Base-by-base conservation (phyloP, 2,329 filamentous ascomycete genomes). In the Microcyclospora tardicrescens region DNA sequence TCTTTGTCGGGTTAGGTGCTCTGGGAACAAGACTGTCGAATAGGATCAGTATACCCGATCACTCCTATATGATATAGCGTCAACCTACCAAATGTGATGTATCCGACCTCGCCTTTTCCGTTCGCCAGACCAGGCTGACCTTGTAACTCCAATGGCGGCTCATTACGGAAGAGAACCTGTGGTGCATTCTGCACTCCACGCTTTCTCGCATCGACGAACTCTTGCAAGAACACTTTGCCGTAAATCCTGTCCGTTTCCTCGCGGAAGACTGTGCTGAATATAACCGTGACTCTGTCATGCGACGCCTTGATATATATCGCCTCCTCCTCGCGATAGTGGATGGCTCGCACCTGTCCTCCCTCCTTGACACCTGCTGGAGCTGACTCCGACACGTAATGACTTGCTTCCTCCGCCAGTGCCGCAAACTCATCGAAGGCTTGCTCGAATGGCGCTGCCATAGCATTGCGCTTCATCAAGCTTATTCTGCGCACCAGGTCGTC, bases 271-370 rank as follows among this genome's bases (percentile, higher is more conserved):
- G 91, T 98, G 65, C 86, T 94, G 72, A 98, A 98, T 57, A 98
- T 98, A 55, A 98, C 87, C 1, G 93, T 98, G 37, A 99, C 91
- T 55, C 91, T 79, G 61, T 99, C 91, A 66, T 93, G 83, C 61
- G 84, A 93, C 45, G 91, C 89, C 68, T 98, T 96, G 68, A 98
- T 81, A 63, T 93, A 98, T 58, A 99, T 96, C 37, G 91, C 87
- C 63, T 99, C 91, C 68, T 96, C 87, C 57, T 99, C 93, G 40
- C 91, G 83, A 67, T 99, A 98, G 63, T 96, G 89, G 53, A 99
- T 93, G 2, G 89, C 79, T 74, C 93, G 94, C 43, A 96, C 81
- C 51, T 91, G 78, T 41, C 89, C 87, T 36, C 91, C 89, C 64
- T 96, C 91, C 49, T 71, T 70, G 24, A 95, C 71, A 45, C 87